A percentile compares a stretch with the other conserved stretches of the same genome.
These are phyloP conservation scores for Pleurotus salmoneostramineus DNA, from an alignment of 768 basidiomycete genomes.

Conservation along the genomic window DNA sequence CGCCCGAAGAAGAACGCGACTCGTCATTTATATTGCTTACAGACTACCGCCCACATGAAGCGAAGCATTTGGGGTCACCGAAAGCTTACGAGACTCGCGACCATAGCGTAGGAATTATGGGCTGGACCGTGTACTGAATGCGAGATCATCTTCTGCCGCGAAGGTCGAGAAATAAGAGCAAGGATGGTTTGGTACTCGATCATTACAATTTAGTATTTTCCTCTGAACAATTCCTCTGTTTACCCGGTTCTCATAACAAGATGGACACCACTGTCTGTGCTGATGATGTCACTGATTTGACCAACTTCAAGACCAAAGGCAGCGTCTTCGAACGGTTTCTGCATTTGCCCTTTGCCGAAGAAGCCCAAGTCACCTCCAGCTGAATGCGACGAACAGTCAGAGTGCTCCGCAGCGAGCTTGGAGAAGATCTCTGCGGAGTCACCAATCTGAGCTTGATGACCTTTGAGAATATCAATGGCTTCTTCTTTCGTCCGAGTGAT, in stretches of 20 bases:
- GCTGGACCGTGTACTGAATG: too few relatives aligned
- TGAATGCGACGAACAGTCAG: conserved; percentile 86
- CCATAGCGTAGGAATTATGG: too few relatives aligned
- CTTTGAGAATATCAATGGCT: conserved; percentile 74
- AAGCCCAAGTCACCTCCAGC: conserved; percentile 84
- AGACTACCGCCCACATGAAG: too few relatives aligned
- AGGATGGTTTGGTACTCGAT: background rate
- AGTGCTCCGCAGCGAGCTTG: conserved; percentile 69
- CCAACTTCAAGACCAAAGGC: conserved; percentile 68
- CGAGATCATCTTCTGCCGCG: too few relatives aligned
- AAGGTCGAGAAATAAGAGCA: background rate
- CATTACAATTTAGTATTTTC: background rate
- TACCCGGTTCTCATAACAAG: conserved; percentile 84
- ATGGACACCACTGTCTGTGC: conserved; percentile 94
- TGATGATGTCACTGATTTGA: conserved; percentile 77
- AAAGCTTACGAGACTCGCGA: too few relatives aligned
- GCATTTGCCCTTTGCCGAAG: conserved; percentile 90
- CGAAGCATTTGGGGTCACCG: too few relatives aligned
- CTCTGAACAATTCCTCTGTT: conserved; percentile 13
- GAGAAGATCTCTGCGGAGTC: conserved; percentile 62
- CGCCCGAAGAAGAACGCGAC: too few relatives aligned
- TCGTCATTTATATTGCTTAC: too few relatives aligned
- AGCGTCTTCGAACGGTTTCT: conserved; percentile 94
- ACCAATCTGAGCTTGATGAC: conserved; percentile 60
- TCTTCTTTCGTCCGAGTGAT: conserved; percentile 89